These are phyloP conservation scores for Poa annua DNA, from an alignment of 176 grass and related monocot species.

Conservation along the genomic window DNA sequence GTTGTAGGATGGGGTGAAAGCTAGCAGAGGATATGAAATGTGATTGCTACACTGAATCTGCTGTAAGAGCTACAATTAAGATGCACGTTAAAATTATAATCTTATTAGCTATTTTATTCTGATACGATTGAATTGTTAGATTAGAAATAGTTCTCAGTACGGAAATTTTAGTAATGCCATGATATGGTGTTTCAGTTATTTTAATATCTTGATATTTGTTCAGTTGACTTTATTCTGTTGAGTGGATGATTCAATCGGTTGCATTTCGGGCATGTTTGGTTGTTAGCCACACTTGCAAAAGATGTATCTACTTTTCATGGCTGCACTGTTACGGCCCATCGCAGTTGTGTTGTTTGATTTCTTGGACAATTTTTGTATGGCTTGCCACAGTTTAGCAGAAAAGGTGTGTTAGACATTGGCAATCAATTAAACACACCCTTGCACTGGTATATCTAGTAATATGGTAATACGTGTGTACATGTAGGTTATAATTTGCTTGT, in stretches of 20 bases:
- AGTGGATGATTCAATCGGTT: neutral
- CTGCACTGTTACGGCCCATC: neutral
- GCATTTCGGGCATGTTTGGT: neutral
- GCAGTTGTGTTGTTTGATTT: neutral
- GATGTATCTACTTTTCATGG: conserved; percentile 15
- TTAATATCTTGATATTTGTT: neutral
- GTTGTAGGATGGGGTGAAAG: neutral
- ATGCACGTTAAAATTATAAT: neutral
- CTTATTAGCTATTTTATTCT: neutral
- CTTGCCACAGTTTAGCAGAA: neutral
- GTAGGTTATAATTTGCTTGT: conserved; percentile 3
- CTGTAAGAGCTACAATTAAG: conserved; percentile 4
- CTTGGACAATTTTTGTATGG: neutral
- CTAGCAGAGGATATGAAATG: neutral
- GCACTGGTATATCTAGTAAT: neutral
- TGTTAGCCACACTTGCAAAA: neutral
- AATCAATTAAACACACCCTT: neutral
- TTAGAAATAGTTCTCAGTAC: neutral
- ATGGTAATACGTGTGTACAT: neutral
- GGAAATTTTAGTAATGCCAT: neutral
- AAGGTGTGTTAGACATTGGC: neutral
- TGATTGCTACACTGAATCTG: neutral
- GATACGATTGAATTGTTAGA: neutral
- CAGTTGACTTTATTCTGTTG: neutral
- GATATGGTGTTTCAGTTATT: neutral